Conservation (phyloP, 176 grass and related monocot species). For the Zoysia japonica region DNA sequence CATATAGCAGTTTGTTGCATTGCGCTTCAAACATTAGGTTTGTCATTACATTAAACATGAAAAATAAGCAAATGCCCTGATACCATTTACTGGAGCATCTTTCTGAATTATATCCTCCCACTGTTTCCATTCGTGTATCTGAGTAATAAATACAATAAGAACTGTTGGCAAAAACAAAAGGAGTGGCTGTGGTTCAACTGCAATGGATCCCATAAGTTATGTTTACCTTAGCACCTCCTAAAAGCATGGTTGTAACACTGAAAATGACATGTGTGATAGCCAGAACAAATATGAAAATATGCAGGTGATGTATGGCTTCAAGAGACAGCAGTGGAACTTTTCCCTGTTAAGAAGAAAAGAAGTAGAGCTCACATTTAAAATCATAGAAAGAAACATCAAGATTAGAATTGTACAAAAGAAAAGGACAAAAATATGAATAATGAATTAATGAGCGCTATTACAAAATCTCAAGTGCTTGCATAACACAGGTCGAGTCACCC, state of each 20-base stretch:
- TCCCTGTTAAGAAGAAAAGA: conserved; percentile 50
- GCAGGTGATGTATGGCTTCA: conserved; percentile 86
- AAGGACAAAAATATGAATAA: not conserved
- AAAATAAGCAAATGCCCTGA: conserved; percentile 16
- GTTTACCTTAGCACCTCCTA: conserved; percentile 78
- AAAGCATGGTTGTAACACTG: conserved; percentile 78
- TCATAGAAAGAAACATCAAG: conserved; percentile 11
- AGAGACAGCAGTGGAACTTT: conserved; percentile 77
- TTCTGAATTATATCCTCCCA: conserved; percentile 87
- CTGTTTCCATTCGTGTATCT: conserved; percentile 85
- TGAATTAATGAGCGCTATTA: not conserved
- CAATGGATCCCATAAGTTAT: not conserved
- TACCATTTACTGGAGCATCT: conserved; percentile 60
- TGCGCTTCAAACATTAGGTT: not conserved
- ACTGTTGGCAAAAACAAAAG: not conserved
- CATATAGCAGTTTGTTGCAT: not conserved
- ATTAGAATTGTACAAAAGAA: not conserved
- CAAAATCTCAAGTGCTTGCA: not conserved
- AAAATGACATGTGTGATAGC: conserved; percentile 84
- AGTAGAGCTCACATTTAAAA: conserved; percentile 6
- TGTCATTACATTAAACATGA: conserved; percentile 19
- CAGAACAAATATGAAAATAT: conserved; percentile 94
- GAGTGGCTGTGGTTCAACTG: not conserved
- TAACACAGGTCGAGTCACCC: conserved; percentile 35
- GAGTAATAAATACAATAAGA: conserved; percentile 33